Evolutionary conservation across 306 rosid genomes (phyloP).

Genomic region (Calophaca sinica): DNA sequence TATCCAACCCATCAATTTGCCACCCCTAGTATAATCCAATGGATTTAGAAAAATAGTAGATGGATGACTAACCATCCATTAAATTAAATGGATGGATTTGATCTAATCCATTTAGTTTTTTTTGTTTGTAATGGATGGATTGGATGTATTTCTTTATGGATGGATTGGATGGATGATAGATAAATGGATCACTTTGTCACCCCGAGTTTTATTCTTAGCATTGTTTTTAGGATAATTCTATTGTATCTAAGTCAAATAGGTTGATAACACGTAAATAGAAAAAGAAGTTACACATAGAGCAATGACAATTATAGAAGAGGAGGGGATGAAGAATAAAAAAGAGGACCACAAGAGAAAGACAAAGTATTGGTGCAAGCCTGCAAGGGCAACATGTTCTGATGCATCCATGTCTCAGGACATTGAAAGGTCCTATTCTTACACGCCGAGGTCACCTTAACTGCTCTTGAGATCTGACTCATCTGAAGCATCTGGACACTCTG

Average conservation of each 20-base stretch:
- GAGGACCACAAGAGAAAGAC: constrained; percentile 27
- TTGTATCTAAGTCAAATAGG: neutral
- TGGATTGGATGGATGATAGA: no score
- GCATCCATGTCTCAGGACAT: constrained; percentile 14
- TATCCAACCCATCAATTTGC: no score
- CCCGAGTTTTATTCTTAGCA: no score
- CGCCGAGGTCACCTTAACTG: neutral
- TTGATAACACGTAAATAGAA: neutral
- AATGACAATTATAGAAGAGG: neutral
- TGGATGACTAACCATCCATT: no score
- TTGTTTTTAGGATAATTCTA: no score
- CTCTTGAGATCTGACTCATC: neutral
- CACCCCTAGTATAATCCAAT: no score
- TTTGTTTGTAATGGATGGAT: no score
- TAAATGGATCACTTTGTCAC: no score
- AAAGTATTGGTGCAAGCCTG: constrained; percentile 4
- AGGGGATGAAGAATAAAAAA: neutral
- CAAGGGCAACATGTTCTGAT: neutral
- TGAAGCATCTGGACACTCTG: neutral
- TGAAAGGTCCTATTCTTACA: constrained; percentile 24
- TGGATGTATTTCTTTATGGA: no score
- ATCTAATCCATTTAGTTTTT: no score
- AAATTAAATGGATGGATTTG: no score
- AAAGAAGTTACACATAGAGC: neutral
- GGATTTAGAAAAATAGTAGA: no score